phyloP scores from a whole-genome alignment of 192 early-diverging fungal species.

The Lunasporangiospora selenospora region DNA sequence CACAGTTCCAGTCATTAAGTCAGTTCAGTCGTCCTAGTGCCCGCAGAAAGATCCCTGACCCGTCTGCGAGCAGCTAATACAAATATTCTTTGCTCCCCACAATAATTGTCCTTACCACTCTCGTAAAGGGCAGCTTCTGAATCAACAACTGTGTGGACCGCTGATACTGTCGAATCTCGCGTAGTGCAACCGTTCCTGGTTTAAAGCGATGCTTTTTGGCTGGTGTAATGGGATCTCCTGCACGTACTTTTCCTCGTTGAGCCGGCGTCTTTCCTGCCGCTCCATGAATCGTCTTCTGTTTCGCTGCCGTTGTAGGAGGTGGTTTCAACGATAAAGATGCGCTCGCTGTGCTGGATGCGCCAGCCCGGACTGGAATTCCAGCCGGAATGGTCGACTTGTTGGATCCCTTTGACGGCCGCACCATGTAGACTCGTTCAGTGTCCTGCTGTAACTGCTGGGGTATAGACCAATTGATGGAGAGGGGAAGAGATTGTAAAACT shows the following conservation, averaged over 20 bases:
- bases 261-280: conserved; percentile 10
- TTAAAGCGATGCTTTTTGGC: conserved; percentile 58
- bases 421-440: too few relatives aligned
- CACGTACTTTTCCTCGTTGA: background rate
- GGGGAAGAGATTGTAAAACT: too few relatives aligned
- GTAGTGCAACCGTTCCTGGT: conserved; percentile 81
- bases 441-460: too few relatives aligned
- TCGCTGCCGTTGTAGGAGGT: too few relatives aligned
- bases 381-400: too few relatives aligned
- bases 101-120: conserved; percentile 62
- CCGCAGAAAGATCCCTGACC: background rate
- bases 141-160: conserved; percentile 81
- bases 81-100: background rate
- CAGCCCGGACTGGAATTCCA: too few relatives aligned
- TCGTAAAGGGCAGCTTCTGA: conserved; percentile 86
- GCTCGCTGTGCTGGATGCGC: too few relatives aligned
- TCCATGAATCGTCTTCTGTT: background rate
- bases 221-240: conserved; percentile 26
- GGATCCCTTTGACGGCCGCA: too few relatives aligned
- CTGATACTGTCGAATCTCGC: conserved; percentile 88
- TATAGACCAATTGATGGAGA: too few relatives aligned
- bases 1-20: too few relatives aligned
- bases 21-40: background rate
- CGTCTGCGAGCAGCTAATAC: background rate
- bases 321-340: too few relatives aligned